Evolutionary conservation across 2,329 filamentous ascomycete species (phyloP).

Genomic region (Colletotrichum nymphaeae): DNA sequence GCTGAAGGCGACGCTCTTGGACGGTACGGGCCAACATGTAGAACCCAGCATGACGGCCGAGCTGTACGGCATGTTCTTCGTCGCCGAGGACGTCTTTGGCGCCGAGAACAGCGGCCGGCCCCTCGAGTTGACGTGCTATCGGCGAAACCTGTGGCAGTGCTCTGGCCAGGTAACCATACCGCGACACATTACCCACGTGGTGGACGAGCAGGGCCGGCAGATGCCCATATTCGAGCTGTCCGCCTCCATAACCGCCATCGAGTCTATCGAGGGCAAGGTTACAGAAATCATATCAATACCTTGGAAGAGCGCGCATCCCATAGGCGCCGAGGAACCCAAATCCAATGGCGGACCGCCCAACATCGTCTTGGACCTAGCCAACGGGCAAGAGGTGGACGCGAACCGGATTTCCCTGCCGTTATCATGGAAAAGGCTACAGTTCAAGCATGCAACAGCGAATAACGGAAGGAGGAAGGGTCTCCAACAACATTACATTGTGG

Average conservation of each 20-base stretch:
- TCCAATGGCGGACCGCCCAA: constrained; percentile 62
- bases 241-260: constrained; percentile 84
- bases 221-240: constrained; percentile 82
- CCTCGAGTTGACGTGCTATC: constrained; percentile 92
- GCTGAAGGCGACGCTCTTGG: constrained; percentile 71
- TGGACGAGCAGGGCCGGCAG: constrained; percentile 80
- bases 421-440: constrained; percentile 94
- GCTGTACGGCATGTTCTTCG: constrained; percentile 89
- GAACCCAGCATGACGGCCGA: constrained; percentile 76
- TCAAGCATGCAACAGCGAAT: constrained; percentile 95
- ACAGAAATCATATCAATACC: constrained; percentile 97
- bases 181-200: constrained; percentile 74
- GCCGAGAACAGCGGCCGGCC: constrained; percentile 67
- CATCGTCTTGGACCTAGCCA: constrained; percentile 64
- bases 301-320: constrained; percentile 83
- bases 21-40: constrained; percentile 72
- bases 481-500: constrained; percentile 94
- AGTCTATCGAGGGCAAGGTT: constrained; percentile 90
- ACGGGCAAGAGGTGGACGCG: constrained; percentile 78
- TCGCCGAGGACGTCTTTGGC: constrained; percentile 84
- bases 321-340: constrained; percentile 60
- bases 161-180: constrained; percentile 87
- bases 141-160: constrained; percentile 94
- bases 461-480: constrained; percentile 94
- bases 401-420: constrained; percentile 84